Evolutionary conservation across 306 rosid species (phyloP).

Genomic region (Biancaea sappan): DNA sequence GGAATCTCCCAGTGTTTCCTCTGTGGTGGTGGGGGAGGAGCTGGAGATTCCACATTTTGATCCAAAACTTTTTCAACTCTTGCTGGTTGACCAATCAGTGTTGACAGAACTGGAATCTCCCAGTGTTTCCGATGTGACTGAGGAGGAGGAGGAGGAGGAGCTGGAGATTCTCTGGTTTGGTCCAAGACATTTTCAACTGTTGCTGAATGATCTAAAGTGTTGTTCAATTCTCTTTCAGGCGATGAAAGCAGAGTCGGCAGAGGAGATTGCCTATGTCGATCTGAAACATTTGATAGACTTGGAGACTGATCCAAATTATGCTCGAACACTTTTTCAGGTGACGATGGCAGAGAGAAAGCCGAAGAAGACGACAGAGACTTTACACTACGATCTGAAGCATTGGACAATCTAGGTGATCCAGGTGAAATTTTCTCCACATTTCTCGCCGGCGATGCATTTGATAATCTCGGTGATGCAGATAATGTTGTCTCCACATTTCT

Average conservation of each 20-base stretch:
- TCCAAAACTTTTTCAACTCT: slow-evolving; percentile 20
- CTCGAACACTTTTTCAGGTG: slow-evolving; percentile 42
- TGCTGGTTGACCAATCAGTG: slow-evolving; percentile 14
- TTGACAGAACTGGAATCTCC: slow-evolving; percentile 28
- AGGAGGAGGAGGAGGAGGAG: neutral
- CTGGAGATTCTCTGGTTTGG: neutral
- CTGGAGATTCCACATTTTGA: slow-evolving; percentile 12
- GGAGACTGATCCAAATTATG: slow-evolving; percentile 50
- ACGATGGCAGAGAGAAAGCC: slow-evolving; percentile 50
- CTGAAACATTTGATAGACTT: slow-evolving; percentile 48
- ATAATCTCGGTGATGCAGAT: slow-evolving; percentile 1
- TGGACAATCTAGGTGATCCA: slow-evolving; percentile 32
- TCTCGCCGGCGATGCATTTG: slow-evolving; percentile 23
- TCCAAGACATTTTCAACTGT: slow-evolving; percentile 4
- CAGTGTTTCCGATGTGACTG: slow-evolving; percentile 41
- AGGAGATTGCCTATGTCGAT: slow-evolving; percentile 35
- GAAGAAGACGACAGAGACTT: slow-evolving; percentile 41
- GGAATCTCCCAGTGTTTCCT: slow-evolving; percentile 48
- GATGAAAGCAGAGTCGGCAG: slow-evolving; percentile 43
- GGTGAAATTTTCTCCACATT: slow-evolving; percentile 17
- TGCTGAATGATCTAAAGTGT: neutral
- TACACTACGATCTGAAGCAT: slow-evolving; percentile 34
- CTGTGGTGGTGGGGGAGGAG: slow-evolving; percentile 33
- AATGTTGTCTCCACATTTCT: neutral
- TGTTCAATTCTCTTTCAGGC: slow-evolving; percentile 38